Evolutionary conservation across 2,329 filamentous ascomycete genomes (phyloP), one percentile per base, ranked within the genome.

Genomic region (Cladosporium sp.): DNA sequence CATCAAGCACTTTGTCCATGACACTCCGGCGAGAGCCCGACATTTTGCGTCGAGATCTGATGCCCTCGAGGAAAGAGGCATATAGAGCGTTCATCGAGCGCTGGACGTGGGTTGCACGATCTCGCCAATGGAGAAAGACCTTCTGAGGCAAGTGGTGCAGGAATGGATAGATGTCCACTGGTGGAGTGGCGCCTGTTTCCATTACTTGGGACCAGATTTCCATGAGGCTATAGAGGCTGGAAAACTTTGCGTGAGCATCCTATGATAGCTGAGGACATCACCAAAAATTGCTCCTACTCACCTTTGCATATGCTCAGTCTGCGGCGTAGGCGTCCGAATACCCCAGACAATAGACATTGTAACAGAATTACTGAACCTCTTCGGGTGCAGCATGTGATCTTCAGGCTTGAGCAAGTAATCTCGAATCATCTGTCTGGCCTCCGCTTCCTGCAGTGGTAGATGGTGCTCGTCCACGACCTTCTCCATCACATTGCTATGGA

Each of bases 331-430:
- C 5, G 66, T 66, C 63, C 73, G 48, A 3, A 65, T 52, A 8
- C 66, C 67, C 56, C 61, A 67, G 25, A 68, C 51, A n/a, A 77
- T 62, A 39, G 68, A 72, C 69, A 75, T 79, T 24, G 70, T 78
- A 53, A 80, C 74, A 58, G 76, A 79, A 60, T 82, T 81, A 50
- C 73, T 77, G 58, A 73, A 80, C 2, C 80, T 69, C 60, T 77
- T 76, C 0, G 78, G 73, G 61, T 80, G 77, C 28, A 70, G 56
- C 76, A 80, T 80, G 45, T 75, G 71, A n/a, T 76, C 58, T 24
- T 73, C 69, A 0, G 78, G 78, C 0, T 66, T 57, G 0, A 69
- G 45, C 15, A 77, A 58, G 59, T 76, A 77, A 60, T 82, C 79
- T 9, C 68, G 63, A 4, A 80, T 58, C 70, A 81, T 74, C 64